These are phyloP conservation scores for Abelmoschus esculentus DNA, from an alignment of 345 rosid genomes.

Conservation along the genomic window DNA sequence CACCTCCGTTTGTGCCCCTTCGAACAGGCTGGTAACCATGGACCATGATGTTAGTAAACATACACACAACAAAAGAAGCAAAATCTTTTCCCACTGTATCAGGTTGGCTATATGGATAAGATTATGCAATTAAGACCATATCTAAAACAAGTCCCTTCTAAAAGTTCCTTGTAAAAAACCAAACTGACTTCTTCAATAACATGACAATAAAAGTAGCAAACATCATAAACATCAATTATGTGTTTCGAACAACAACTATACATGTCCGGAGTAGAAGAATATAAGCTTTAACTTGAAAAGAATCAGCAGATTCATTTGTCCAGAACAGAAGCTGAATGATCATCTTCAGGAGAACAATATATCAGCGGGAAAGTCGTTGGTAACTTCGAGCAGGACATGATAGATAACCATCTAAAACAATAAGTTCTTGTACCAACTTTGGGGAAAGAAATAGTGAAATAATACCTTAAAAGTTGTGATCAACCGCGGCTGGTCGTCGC, in stretches of 20 bases:
- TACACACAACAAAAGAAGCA: background rate
- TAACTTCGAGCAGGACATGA: background rate
- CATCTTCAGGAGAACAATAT: background rate
- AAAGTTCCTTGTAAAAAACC: background rate
- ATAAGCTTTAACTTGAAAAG: background rate
- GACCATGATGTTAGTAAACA: background rate
- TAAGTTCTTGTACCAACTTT: background rate
- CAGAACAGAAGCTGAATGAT: background rate
- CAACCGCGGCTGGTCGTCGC: constrained; percentile 76
- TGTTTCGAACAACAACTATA: background rate
- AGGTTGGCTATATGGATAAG: background rate
- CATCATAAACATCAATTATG: background rate
- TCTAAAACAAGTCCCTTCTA: background rate
- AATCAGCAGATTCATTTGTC: background rate
- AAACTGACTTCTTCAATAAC: background rate
- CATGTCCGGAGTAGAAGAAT: background rate
- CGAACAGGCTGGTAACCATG: constrained; percentile 60
- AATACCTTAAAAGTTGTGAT: constrained; percentile 87
- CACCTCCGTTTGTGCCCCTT: constrained; percentile 93
- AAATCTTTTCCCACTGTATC: background rate
- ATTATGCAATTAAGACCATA: background rate
- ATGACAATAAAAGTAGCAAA: background rate
- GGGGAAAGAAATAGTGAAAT: constrained; percentile 9
- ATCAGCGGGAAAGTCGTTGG: background rate
- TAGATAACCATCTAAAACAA: background rate